Conservation (phyloP, 2,329 filamentous ascomycete species). For the Davidsoniella neocaledoniae region DNA sequence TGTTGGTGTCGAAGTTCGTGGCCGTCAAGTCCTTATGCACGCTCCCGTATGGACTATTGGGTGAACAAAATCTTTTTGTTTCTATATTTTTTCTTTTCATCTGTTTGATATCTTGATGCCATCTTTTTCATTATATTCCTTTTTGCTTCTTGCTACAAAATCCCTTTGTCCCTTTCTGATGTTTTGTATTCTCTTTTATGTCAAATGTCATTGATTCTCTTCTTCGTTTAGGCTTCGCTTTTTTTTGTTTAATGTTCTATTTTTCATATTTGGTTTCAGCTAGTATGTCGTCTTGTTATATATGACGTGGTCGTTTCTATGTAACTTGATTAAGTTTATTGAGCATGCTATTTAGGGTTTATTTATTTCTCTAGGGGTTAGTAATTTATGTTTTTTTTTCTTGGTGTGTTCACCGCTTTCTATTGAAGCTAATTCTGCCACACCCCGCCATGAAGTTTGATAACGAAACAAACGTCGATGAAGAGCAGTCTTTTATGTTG, state of each 20-base stretch:
- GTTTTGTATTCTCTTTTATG: neutral
- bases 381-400: neutral
- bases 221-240: neutral
- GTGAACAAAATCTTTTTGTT: slow-evolving; percentile 14
- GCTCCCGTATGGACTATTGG: slow-evolving; percentile 53
- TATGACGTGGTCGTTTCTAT: neutral
- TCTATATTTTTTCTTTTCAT: slow-evolving; percentile 13
- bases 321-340: neutral
- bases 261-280: neutral
- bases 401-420: neutral
- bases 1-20: slow-evolving; percentile 55
- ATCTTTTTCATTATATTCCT: slow-evolving; percentile 14
- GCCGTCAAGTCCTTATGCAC: slow-evolving; percentile 58
- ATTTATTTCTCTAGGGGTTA: too few species aligned
- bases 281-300: neutral
- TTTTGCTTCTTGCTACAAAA: slow-evolving; percentile 5
- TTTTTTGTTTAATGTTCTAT: neutral
- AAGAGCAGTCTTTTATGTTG: neutral
- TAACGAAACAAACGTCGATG: neutral
- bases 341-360: neutral
- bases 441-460: neutral
- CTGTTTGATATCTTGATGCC: slow-evolving; percentile 3
- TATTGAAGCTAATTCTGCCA: neutral
- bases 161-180: neutral
- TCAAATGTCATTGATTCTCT: neutral